These are phyloP conservation scores for Starmerella gropengiesseri DNA, from an alignment of 805 yeast genomes.

Conservation along the genomic window DNA sequence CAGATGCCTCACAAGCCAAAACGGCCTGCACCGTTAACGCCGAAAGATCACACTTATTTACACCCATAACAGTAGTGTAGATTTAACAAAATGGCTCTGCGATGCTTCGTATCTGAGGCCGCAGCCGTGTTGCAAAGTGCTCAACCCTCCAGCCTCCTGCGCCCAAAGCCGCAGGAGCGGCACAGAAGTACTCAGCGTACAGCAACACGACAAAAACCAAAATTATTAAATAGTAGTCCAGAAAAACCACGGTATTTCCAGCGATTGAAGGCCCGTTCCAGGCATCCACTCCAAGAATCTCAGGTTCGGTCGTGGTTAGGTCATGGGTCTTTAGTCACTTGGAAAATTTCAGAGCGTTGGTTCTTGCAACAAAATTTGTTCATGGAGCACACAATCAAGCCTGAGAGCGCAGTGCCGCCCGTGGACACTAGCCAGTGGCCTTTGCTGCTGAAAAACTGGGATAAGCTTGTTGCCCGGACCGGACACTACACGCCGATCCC, in stretches of 20 bases:
- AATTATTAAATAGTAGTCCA: too few species aligned
- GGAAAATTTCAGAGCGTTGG: not conserved
- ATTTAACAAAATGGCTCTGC: not conserved
- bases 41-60: not conserved
- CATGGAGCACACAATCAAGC: constrained; percentile 55
- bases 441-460: constrained; percentile 81
- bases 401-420: constrained; percentile 63
- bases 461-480: constrained; percentile 84
- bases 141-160: too few species aligned
- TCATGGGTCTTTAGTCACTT: constrained; percentile 8
- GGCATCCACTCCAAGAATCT: too few species aligned
- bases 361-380: constrained; percentile 10
- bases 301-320: too few species aligned
- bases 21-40: not conserved
- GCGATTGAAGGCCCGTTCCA: too few species aligned
- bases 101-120: too few species aligned
- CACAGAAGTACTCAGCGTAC: too few species aligned
- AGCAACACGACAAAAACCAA: too few species aligned
- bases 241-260: too few species aligned
- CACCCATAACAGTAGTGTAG: not conserved
- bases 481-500: constrained; percentile 98
- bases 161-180: too few species aligned
- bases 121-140: too few species aligned
- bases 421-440: constrained; percentile 95
- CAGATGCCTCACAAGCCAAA: too few species aligned